Conservation (phyloP, 305 asterid species). For the Plantago rigida region DNA sequence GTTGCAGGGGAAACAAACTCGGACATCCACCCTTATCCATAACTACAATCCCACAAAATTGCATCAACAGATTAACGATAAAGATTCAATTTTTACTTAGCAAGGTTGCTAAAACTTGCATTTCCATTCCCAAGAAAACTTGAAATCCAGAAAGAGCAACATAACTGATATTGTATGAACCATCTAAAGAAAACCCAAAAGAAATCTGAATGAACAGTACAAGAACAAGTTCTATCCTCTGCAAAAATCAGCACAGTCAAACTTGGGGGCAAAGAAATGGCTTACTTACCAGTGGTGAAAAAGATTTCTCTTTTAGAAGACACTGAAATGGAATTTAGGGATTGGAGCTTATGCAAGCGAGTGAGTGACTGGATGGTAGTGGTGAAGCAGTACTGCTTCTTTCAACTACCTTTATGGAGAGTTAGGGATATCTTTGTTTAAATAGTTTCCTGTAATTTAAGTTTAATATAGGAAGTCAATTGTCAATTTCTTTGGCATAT, state of each 20-base stretch:
- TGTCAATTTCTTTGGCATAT: not conserved
- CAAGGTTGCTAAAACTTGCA: constrained; percentile 8
- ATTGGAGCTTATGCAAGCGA: not conserved
- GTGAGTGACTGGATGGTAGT: not conserved
- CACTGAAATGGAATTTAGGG: not conserved
- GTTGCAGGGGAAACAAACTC: constrained; percentile 68
- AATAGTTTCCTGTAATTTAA: not conserved
- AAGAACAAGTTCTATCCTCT: not conserved
- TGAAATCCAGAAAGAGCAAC: not conserved
- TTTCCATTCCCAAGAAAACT: not conserved
- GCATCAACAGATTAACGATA: constrained; percentile 1
- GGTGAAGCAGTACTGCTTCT: not conserved
- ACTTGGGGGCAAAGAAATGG: not conserved
- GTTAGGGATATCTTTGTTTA: not conserved
- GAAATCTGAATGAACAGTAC: not conserved
- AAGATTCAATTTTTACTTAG: not conserved
- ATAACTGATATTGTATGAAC: not conserved
- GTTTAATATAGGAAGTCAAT: not conserved
- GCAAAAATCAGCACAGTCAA: not conserved
- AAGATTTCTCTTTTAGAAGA: not conserved
- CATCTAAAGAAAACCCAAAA: not conserved
- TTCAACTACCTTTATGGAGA: constrained; percentile 4
- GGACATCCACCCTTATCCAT: constrained; percentile 60
- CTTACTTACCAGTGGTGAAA: not conserved
- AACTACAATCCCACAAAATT: constrained; percentile 31